phyloP scores from a whole-genome alignment of 768 basidiomycete genomes.

The Galerina sulciceps region DNA sequence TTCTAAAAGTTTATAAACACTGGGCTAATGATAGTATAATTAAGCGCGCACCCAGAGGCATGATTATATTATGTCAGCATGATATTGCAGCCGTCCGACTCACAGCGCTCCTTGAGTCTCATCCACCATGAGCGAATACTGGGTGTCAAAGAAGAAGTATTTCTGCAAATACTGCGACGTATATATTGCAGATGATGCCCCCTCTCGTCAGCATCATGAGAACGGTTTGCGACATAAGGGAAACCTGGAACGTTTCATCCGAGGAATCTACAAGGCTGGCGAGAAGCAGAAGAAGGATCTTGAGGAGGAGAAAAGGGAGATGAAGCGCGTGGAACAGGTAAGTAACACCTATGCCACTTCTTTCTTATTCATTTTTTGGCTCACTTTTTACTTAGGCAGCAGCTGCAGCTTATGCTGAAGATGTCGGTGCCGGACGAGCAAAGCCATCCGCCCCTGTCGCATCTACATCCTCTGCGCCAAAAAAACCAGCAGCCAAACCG shows the following conservation, averaged over 20 bases:
- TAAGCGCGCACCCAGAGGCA: too few species aligned
- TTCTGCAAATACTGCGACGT: slow-evolving; percentile 98
- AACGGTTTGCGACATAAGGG: slow-evolving; percentile 93
- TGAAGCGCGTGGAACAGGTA: slow-evolving; percentile 85
- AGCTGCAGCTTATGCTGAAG: slow-evolving; percentile 76
- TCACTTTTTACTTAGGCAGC: slow-evolving; percentile 58
- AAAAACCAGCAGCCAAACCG: slow-evolving; percentile 52
- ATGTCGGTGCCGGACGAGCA: slow-evolving; percentile 71
- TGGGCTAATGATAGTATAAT: too few species aligned
- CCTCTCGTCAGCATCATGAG: slow-evolving; percentile 91
- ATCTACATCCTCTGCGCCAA: slow-evolving; percentile 34
- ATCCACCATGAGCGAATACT: slow-evolving; percentile 89
- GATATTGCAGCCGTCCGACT: too few species aligned
- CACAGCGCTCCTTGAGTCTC: too few species aligned
- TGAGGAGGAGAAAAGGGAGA: slow-evolving; percentile 87
- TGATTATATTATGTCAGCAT: background rate
- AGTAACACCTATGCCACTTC: slow-evolving; percentile 12
- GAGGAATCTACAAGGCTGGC: slow-evolving; percentile 91
- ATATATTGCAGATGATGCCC: slow-evolving; percentile 94
- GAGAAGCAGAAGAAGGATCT: slow-evolving; percentile 85
- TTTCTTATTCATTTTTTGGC: background rate
- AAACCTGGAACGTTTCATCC: slow-evolving; percentile 89
- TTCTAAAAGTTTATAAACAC: too few species aligned
- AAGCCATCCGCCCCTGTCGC: slow-evolving; percentile 40
- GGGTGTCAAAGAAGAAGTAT: slow-evolving; percentile 92